These are phyloP conservation scores for Euryodendron excelsum DNA, from an alignment of 148 eudicot species.

Conservation along the genomic window DNA sequence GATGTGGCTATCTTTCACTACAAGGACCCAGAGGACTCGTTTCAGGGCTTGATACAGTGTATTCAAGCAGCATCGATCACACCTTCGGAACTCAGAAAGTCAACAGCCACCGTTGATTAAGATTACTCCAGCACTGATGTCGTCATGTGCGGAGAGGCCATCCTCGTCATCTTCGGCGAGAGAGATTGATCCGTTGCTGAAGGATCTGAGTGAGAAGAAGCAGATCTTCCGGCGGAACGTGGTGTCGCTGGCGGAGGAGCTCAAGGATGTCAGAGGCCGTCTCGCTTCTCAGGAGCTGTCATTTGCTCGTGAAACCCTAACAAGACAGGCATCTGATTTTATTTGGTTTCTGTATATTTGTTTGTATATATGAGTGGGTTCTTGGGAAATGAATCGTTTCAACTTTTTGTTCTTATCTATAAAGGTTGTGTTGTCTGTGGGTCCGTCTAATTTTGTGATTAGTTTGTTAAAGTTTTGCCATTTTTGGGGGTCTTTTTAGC, in stretches of 20 bases:
- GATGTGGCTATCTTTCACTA: background rate
- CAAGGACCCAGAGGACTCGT: background rate
- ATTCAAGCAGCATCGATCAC: background rate
- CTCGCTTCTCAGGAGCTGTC: slow-evolving; percentile 68
- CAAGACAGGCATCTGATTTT: slow-evolving; percentile 52
- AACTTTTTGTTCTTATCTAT: slow-evolving; percentile 28
- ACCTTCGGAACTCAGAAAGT: background rate
- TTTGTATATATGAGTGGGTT: slow-evolving; percentile 1
- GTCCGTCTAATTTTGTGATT: slow-evolving; percentile 16
- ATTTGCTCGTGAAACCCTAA: slow-evolving; percentile 62
- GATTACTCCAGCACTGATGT: slow-evolving; percentile 6
- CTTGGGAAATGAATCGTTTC: slow-evolving; percentile 33
- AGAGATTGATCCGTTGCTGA: slow-evolving; percentile 75
- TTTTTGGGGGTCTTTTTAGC: slow-evolving; percentile 5
- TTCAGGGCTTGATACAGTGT: background rate
- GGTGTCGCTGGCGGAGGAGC: slow-evolving; percentile 83
- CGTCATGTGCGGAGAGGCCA: slow-evolving; percentile 27
- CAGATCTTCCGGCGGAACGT: slow-evolving; percentile 72
- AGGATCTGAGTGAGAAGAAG: slow-evolving; percentile 82
- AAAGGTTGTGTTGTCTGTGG: slow-evolving; percentile 31
- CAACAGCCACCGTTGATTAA: background rate
- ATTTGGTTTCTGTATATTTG: background rate
- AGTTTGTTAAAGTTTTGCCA: background rate
- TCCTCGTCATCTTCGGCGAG: slow-evolving; percentile 3
- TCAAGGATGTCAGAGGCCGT: slow-evolving; percentile 75